phyloP scores from a whole-genome alignment of 139 green algal genomes.

The Mychonastes homosphaera region DNA sequence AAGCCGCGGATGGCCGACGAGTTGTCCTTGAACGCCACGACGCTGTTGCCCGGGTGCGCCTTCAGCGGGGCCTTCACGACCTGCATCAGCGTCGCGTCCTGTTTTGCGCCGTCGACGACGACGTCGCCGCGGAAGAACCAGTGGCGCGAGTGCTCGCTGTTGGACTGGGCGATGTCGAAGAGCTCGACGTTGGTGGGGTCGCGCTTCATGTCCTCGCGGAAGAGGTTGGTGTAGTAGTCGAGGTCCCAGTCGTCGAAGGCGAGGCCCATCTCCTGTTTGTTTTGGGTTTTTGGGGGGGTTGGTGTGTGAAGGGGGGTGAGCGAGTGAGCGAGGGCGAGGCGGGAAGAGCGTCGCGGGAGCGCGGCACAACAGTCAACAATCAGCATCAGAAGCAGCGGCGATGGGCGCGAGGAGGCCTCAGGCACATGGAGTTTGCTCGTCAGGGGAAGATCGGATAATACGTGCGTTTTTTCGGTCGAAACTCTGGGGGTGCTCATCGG shows the following conservation, averaged over 20 bases:
- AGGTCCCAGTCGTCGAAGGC: conserved; percentile 97
- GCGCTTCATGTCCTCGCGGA: conserved; percentile 78
- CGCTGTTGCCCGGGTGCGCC: conserved; percentile 70
- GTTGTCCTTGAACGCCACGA: conserved; percentile 99
- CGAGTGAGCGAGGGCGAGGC: too few relatives aligned
- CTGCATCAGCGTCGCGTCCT: conserved; percentile 61
- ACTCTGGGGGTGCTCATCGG: conserved; percentile 11
- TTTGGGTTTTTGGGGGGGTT: neutral
- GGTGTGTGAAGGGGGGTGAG: neutral
- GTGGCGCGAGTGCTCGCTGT: conserved; percentile 76
- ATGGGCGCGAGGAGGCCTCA: too few relatives aligned
- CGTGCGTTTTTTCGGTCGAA: conserved; percentile 25
- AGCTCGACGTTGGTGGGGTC: conserved; percentile 98
- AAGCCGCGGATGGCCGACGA: conserved; percentile 81
- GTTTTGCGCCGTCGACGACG: conserved; percentile 71
- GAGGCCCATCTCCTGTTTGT: conserved; percentile 74
- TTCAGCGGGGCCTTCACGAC: conserved; percentile 69
- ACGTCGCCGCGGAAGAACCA: conserved; percentile 91
- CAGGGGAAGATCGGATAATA: conserved; percentile 20
- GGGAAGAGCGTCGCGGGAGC: too few relatives aligned
- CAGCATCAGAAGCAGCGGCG: too few relatives aligned
- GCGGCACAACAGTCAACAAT: too few relatives aligned
- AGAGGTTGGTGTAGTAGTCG: conserved; percentile 84
- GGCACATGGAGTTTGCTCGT: too few relatives aligned
- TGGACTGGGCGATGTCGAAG: conserved; percentile 98